Conservation (phyloP, 2,329 filamentous ascomycete genomes). For the Neopestalotiopsis sp. region DNA sequence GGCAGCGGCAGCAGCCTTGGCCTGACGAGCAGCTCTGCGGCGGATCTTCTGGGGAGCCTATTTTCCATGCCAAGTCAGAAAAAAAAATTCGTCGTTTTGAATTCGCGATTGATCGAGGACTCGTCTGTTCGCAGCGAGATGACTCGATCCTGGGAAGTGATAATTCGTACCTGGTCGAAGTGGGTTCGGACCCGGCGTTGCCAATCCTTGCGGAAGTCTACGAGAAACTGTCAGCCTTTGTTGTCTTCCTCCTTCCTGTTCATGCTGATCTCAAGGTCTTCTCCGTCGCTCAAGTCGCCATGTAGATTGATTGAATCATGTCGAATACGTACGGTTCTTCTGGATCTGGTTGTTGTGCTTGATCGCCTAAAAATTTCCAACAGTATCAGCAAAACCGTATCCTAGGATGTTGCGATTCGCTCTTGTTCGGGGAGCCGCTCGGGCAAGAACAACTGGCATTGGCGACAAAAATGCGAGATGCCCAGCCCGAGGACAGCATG, state of each 20-base stretch:
- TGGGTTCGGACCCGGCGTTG: slow-evolving; percentile 98
- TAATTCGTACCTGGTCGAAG: slow-evolving; percentile 88
- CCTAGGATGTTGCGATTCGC: neutral
- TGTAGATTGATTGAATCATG: neutral
- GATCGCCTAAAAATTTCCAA: slow-evolving; percentile 74
- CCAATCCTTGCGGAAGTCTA: slow-evolving; percentile 99
- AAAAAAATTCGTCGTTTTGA: neutral
- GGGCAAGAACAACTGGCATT: neutral
- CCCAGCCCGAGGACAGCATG: neutral
- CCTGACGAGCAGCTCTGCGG: slow-evolving; percentile 87
- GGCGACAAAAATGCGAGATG: neutral
- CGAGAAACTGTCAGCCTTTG: slow-evolving; percentile 45
- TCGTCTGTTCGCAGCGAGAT: neutral
- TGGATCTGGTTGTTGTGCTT: slow-evolving; percentile 99
- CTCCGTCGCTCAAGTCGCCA: neutral
- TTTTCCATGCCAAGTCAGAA: slow-evolving; percentile 43
- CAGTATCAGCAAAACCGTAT: slow-evolving; percentile 33
- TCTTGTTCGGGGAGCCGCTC: neutral
- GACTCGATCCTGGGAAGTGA: neutral
- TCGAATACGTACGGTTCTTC: slow-evolving; percentile 79
- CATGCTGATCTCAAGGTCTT: slow-evolving; percentile 25
- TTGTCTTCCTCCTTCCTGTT: slow-evolving; percentile 25
- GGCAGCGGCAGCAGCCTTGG: slow-evolving; percentile 94
- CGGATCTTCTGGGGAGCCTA: slow-evolving; percentile 96
- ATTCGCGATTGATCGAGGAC: neutral